Percentiles rank a stretch among this genome's conserved stretches.
These are phyloP conservation scores for Boletus tomentosulus DNA, from an alignment of 768 basidiomycete genomes.

Conservation along the genomic window DNA sequence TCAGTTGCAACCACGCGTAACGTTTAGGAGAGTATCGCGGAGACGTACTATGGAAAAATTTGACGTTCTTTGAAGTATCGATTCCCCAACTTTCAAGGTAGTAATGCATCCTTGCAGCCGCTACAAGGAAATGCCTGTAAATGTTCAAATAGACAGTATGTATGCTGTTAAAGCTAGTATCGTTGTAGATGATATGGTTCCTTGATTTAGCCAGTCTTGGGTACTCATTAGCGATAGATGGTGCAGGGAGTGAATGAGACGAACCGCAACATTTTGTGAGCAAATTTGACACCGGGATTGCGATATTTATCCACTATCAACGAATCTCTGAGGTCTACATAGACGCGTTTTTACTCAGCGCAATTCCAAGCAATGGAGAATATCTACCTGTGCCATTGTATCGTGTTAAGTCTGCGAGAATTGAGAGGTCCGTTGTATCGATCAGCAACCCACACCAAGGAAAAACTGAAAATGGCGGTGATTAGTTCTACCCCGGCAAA, in stretches of 20 bases:
- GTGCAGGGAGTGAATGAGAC: slow-evolving; percentile 14
- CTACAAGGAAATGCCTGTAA: slow-evolving; percentile 79
- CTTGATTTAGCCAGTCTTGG: slow-evolving; percentile 66
- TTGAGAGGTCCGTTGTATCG: slow-evolving; percentile 68
- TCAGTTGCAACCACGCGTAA: not conserved
- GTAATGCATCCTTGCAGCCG: slow-evolving; percentile 82
- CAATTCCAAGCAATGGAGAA: not conserved
- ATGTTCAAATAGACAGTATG: slow-evolving; percentile 71
- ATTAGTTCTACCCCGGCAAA: not conserved
- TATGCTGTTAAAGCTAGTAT: slow-evolving; percentile 61
- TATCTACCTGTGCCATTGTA: slow-evolving; percentile 56
- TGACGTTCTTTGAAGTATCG: slow-evolving; percentile 37
- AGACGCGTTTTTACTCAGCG: not conserved
- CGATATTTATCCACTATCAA: slow-evolving; percentile 68
- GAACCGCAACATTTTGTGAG: slow-evolving; percentile 72
- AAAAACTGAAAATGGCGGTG: slow-evolving; percentile 52
- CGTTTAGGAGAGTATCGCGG: not conserved
- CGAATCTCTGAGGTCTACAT: slow-evolving; percentile 58
- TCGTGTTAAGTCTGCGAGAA: slow-evolving; percentile 75
- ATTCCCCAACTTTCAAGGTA: slow-evolving; percentile 67
- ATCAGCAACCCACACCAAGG: slow-evolving; percentile 92
- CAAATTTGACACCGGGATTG: slow-evolving; percentile 60
- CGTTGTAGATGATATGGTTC: slow-evolving; percentile 77
- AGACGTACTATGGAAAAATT: slow-evolving; percentile 54
- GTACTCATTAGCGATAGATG: slow-evolving; percentile 5